Evolutionary conservation across 2,329 filamentous ascomycete species (phyloP), one percentile per base, ranked within the genome.

Genomic region (Apiospora kogelbergensis): DNA sequence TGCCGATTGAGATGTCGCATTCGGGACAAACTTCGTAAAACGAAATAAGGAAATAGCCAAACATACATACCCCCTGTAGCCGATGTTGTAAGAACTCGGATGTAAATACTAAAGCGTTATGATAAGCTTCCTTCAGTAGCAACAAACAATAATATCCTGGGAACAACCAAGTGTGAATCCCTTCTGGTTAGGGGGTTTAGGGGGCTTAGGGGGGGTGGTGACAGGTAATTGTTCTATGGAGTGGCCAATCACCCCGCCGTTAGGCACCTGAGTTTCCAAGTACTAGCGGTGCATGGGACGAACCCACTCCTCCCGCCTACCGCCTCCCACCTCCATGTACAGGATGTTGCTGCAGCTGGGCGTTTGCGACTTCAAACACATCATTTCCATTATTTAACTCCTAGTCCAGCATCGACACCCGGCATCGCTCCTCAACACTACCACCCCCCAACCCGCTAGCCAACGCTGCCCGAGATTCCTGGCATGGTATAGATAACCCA

Each of bases 1-100:
- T 82, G 93, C 92, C 0, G 93, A 95, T 80, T 95, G 11, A 44
- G 17, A 33, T 10, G 30, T 60, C 53, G n/a, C 26, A 33, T 57
- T 33, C 15, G 26, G 48, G 9, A 15, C 40, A 7, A 57, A 57
- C 30, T 57, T 33, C 33, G 48, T 57, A 57, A 57, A 57, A 48
- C 17, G 13, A 33, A 15, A 17, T 33, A 57, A 46, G n/a, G n/a
- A n/a, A 57, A 15, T 26, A 57, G 15, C 11, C 40, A 42, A 15
- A 41, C 40, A 33, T 33, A 33, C 40, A 41, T 41, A 42, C 40
- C 40, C 40, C 40, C 26, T 33, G 13, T n/a, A n/a, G n/a, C n/a
- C n/a, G 40, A 33, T 33, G 48, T 33, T 57, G 26, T 57, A 20
- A 57, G 48, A 57, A 30, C 26, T 57, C 33, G 48, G n/a, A 9